These are phyloP conservation scores for Yamadazyma songkhlaensis DNA, from an alignment of 1,139 yeast species.

Conservation along the genomic window DNA sequence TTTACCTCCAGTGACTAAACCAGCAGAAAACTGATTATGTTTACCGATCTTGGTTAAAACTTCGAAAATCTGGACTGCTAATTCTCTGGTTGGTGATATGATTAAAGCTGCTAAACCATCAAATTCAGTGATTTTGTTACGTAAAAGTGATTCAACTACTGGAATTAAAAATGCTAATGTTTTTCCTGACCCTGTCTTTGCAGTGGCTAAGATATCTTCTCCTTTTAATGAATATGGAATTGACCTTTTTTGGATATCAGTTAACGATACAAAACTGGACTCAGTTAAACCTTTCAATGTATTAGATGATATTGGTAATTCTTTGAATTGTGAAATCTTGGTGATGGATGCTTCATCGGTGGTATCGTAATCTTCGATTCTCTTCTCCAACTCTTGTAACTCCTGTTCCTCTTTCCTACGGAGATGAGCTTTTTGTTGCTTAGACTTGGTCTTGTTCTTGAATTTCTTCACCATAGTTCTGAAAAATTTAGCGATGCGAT, in stretches of 20 bases:
- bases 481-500: slow-evolving; percentile 3
- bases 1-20: slow-evolving; percentile 95
- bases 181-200: slow-evolving; percentile 96
- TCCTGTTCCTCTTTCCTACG: slow-evolving; percentile 44
- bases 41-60: slow-evolving; percentile 84
- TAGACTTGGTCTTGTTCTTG: slow-evolving; percentile 13
- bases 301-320: slow-evolving; percentile 69
- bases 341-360: slow-evolving; percentile 19
- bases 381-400: slow-evolving; percentile 42
- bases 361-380: slow-evolving; percentile 52
- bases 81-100: slow-evolving; percentile 90
- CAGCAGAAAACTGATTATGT: slow-evolving; percentile 81
- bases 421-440: slow-evolving; percentile 18
- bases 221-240: slow-evolving; percentile 79
- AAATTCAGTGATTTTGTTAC: slow-evolving; percentile 76
- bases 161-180: slow-evolving; percentile 92
- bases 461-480: slow-evolving; percentile 24
- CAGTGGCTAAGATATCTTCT: slow-evolving; percentile 85
- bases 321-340: slow-evolving; percentile 45
- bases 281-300: slow-evolving; percentile 74
- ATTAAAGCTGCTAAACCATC: slow-evolving; percentile 95
- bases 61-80: slow-evolving; percentile 92
- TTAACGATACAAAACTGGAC: slow-evolving; percentile 67
- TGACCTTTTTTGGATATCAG: slow-evolving; percentile 82
- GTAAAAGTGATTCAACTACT: slow-evolving; percentile 65